Percentiles rank a stretch among this genome's conserved stretches.
phyloP scores from a whole-genome alignment of 495 filamentous ascomycete genomes.

The Neurospora sp. region DNA sequence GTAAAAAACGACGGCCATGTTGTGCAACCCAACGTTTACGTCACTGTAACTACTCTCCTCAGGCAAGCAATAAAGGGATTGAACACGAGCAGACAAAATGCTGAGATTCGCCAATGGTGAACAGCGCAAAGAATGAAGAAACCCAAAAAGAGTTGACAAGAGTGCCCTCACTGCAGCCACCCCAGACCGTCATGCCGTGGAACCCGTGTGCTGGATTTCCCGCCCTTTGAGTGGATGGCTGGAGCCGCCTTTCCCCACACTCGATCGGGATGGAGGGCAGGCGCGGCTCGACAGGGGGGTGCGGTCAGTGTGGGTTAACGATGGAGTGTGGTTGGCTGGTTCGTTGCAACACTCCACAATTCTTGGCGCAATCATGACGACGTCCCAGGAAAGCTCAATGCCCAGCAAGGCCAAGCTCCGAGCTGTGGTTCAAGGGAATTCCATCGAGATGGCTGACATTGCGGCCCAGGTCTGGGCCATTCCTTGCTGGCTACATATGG shows the following conservation, averaged over 20 bases:
- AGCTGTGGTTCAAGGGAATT: not conserved
- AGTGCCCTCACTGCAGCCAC: not conserved
- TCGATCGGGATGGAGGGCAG: not conserved
- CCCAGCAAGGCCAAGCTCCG: not conserved
- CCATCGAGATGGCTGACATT: not conserved
- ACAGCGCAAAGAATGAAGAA: not conserved
- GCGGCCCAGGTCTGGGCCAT: not conserved
- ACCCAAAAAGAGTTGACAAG: not conserved
- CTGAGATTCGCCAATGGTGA: not conserved
- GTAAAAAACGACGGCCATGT: not conserved
- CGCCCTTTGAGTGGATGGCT: not conserved
- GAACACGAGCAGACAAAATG: not conserved
- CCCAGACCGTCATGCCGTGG: not conserved
- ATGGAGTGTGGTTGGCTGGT: not conserved
- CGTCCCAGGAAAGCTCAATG: not conserved
- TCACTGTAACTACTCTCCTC: not conserved
- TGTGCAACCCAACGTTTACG: not conserved
- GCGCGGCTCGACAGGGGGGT: not conserved
- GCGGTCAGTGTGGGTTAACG: not conserved
- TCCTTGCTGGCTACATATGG: not conserved
- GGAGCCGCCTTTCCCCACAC: not conserved
- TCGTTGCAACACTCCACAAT: not conserved
- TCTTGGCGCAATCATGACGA: not conserved
- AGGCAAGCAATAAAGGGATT: not conserved
- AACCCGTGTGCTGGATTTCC: not conserved